Evolutionary conservation across 768 basidiomycete genomes (phyloP), one percentile per base, ranked within the genome.

Genomic region (Lactarius hatsudake): DNA sequence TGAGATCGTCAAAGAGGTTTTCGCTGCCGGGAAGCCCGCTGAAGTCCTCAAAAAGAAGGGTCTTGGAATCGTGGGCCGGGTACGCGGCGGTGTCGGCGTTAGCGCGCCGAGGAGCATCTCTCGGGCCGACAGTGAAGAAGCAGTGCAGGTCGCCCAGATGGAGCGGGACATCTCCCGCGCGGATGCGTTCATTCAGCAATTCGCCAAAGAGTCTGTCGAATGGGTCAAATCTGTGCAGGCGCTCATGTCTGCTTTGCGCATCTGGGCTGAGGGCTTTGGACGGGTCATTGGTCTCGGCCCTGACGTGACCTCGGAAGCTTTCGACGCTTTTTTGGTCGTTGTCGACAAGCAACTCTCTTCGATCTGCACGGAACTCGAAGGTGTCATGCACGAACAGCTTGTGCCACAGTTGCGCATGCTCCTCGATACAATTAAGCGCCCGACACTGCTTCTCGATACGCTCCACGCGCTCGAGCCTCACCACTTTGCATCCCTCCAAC

Each of bases 1-100:
- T 61, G 93, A 94, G 75, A 88, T 93, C 45, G 86, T 94, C 9
- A 88, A 87, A 70, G 88, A 88, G 70, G 89, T 91, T 42, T 80
- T 94, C 48, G 79, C 71, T 30, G 73, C 64, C 61, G 72, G 72
- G 34, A 71, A 66, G 51, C 69, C 64, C 23, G 65, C 48, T 3
- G 72, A 70, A 59, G 23, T 68, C 5, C 62, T 71, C 45, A 76
- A 80, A 71, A 78, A 78, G 62, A 75, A 75, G 53, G 72, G 76
- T 17, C 76, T 83, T 75, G 77, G 78, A 69, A 73, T 86, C 38
- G 79, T 81, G 4, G 81, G 86, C 40, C 86, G 86, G n/a, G 86
- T 83, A 67, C 76, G 88, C 8, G 79, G 78, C 42, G 84, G 86
- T 68, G 86, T 90, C 79, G 84, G 86, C 69, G 86, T 90, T 79